phyloP scores from a whole-genome alignment of 2,329 filamentous ascomycete genomes.

The Colletotrichum lindemuthianum region DNA sequence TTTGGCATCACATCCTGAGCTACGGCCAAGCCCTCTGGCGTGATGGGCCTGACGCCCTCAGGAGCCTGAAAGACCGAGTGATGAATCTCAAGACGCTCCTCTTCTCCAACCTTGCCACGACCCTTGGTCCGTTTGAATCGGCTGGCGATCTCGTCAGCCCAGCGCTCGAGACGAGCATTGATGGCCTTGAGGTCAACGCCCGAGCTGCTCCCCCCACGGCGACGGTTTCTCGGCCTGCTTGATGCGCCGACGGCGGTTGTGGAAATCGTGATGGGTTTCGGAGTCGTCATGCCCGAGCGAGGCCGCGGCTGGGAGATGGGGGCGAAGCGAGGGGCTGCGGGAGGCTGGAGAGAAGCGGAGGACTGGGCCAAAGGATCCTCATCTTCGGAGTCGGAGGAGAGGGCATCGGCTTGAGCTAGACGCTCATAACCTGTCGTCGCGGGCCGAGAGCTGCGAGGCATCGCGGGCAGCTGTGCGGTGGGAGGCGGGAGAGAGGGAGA shows the following conservation, averaged over 20 bases:
- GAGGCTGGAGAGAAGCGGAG: conserved; percentile 66
- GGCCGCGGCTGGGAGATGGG: conserved; percentile 70
- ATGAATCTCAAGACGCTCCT: conserved; percentile 93
- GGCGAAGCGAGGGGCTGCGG: conserved; percentile 70
- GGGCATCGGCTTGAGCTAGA: conserved; percentile 82
- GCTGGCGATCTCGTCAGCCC: conserved; percentile 97
- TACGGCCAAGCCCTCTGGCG: conserved; percentile 76
- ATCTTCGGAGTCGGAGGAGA: conserved; percentile 77
- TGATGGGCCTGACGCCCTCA: conserved; percentile 84
- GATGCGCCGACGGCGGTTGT: conserved; percentile 38
- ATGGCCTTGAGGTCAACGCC: conserved; percentile 98
- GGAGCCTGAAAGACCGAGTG: conserved; percentile 96
- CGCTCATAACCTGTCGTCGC: conserved; percentile 86
- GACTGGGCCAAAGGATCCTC: conserved; percentile 66
- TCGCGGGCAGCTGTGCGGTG: conserved; percentile 47
- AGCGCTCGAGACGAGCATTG: conserved; percentile 92
- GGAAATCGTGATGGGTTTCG: conserved; percentile 53
- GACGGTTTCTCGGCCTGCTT: conserved; percentile 54
- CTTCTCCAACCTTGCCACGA: conserved; percentile 78
- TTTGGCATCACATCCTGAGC: conserved; percentile 75
- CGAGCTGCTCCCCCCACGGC: conserved; percentile 73
- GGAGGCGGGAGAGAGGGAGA: conserved; percentile 3
- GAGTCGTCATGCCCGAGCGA: conserved; percentile 68
- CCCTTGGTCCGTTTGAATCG: conserved; percentile 91
- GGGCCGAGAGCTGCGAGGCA: conserved; percentile 69